Conservation (phyloP, 345 rosid genomes). For the Firmiana major region DNA sequence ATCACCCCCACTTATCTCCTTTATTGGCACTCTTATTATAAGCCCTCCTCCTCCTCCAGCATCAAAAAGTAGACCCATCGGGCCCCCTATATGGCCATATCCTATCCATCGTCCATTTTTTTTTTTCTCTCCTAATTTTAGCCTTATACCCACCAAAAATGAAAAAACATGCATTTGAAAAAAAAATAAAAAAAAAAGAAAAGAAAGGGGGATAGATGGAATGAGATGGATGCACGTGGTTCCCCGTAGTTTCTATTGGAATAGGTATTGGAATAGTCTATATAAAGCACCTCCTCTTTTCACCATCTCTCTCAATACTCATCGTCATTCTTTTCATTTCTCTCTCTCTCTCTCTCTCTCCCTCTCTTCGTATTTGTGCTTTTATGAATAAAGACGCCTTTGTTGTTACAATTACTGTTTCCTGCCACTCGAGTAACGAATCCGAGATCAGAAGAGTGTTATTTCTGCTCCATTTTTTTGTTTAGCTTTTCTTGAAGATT, state of each 20-base stretch:
- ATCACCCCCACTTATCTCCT: constrained; percentile 18
- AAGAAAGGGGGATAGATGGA: neutral
- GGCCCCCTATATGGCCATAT: neutral
- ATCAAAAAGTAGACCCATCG: neutral
- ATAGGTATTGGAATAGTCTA: neutral
- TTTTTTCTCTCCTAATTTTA: neutral
- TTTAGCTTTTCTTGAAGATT: constrained; percentile 9
- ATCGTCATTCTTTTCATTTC: no score
- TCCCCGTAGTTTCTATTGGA: neutral
- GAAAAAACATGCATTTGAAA: neutral
- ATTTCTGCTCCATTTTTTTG: neutral
- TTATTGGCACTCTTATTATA: constrained; percentile 11
- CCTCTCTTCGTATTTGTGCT: neutral
- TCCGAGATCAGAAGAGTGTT: neutral
- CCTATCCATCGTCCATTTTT: neutral
- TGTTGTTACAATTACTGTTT: neutral
- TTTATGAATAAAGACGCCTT: neutral
- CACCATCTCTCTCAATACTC: neutral
- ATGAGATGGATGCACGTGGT: constrained; percentile 6
- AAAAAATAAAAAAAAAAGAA: constrained; percentile 2
- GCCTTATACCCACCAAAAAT: neutral
- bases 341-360: neutral
- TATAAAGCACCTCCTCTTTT: neutral
- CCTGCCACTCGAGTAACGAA: neutral
- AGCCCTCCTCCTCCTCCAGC: constrained; percentile 18